Conservation (phyloP, 2,329 filamentous ascomycete genomes). For the Phialophora tarda region DNA sequence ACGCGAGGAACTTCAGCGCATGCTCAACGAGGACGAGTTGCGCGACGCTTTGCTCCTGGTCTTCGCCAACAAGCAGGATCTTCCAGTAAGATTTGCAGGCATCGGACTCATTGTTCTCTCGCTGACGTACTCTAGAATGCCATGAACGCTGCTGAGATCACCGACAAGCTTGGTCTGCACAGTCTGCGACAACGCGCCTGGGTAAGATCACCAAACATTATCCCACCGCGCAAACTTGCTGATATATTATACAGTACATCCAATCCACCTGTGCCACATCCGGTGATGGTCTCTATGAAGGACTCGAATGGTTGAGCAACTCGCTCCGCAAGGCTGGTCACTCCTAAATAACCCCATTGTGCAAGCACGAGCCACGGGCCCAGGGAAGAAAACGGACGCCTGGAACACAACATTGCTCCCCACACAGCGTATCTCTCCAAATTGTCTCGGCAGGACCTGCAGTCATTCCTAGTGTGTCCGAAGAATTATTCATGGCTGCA, state of each 20-base stretch:
- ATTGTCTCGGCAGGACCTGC: slow-evolving; percentile 32
- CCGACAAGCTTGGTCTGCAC: slow-evolving; percentile 99
- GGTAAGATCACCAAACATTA: slow-evolving; percentile 66
- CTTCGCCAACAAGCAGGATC: slow-evolving; percentile 99
- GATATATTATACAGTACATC: slow-evolving; percentile 73
- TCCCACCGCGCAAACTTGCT: slow-evolving; percentile 35
- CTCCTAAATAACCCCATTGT: slow-evolving; percentile 46
- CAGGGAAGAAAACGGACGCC: slow-evolving; percentile 20
- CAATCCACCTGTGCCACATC: slow-evolving; percentile 99
- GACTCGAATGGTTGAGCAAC: slow-evolving; percentile 90
- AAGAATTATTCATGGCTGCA: slow-evolving; percentile 26
- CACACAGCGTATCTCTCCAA: slow-evolving; percentile 1
- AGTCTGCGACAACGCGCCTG: slow-evolving; percentile 97
- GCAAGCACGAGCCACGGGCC: neutral
- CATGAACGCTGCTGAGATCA: slow-evolving; percentile 99
- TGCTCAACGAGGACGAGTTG: slow-evolving; percentile 99
- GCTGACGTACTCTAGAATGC: slow-evolving; percentile 71
- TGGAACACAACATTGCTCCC: slow-evolving; percentile 12
- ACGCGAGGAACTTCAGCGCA: slow-evolving; percentile 93
- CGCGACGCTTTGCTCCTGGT: slow-evolving; percentile 95
- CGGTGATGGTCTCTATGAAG: slow-evolving; percentile 98
- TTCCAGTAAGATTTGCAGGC: slow-evolving; percentile 71
- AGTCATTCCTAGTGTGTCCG: slow-evolving; percentile 17
- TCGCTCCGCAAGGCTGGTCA: slow-evolving; percentile 74
- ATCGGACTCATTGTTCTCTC: slow-evolving; percentile 2